A percentile compares a stretch with the other conserved stretches of the same genome.
Evolutionary conservation across 2,329 filamentous ascomycete species (phyloP).

Genomic region (Dactylellina cionopaga): DNA sequence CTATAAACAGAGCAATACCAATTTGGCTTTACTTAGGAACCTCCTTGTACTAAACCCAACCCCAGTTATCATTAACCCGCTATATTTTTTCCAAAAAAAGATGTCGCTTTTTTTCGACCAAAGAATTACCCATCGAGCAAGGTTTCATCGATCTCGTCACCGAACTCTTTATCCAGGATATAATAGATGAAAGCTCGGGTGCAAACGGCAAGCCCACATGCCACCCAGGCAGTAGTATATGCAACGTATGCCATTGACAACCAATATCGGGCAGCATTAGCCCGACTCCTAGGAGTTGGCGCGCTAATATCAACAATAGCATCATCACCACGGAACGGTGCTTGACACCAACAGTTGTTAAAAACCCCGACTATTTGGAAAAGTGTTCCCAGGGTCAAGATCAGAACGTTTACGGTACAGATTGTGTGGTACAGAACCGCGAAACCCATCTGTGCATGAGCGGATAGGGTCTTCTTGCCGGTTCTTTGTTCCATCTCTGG

Average conservation of each 20-base stretch:
- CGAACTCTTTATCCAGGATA: constrained; percentile 10
- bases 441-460: not conserved
- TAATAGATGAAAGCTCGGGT: constrained; percentile 11
- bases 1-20: no score
- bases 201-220: constrained; percentile 10
- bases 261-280: constrained; percentile 20
- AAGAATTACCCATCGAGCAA: not conserved
- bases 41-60: no score
- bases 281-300: not conserved
- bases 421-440: constrained; percentile 1
- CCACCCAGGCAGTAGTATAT: constrained; percentile 18
- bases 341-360: constrained; percentile 23
- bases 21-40: no score
- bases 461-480: not conserved
- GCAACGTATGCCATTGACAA: constrained; percentile 16
- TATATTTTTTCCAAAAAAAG: no score
- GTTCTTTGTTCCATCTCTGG: not conserved
- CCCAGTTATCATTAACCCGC: no score
- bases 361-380: constrained; percentile 16
- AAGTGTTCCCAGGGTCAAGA: constrained; percentile 5
- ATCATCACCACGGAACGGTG: constrained; percentile 4
- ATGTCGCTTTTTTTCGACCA: not conserved
- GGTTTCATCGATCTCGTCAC: not conserved
- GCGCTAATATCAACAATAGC: constrained; percentile 11
- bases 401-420: constrained; percentile 11